Evolutionary conservation across 179 eudicot genomes (phyloP).

Genomic region (Nepenthes alata): DNA sequence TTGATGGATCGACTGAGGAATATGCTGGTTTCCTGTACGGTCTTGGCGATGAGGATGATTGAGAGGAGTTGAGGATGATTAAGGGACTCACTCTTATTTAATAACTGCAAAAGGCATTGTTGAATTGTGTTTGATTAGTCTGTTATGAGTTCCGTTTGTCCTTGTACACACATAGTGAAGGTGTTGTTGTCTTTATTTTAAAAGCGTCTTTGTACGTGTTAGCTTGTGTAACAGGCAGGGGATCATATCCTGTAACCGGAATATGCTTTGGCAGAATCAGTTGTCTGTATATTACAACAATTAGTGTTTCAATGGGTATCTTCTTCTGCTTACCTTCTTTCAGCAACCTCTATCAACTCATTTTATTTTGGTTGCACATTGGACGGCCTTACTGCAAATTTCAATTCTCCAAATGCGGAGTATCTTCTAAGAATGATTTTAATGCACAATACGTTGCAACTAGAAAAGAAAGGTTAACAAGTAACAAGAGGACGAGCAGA

Average conservation of each 20-base stretch:
- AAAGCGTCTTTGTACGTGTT: conserved; percentile 13
- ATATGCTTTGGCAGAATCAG: conserved; percentile 22
- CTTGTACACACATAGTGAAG: conserved; percentile 27
- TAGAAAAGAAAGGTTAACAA: too few relatives aligned
- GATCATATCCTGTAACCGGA: conserved; percentile 20
- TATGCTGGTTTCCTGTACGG: conserved; percentile 10
- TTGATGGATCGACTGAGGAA: conserved; percentile 34
- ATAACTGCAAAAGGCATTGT: too few relatives aligned
- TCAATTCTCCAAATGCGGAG: too few relatives aligned
- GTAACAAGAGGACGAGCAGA: too few relatives aligned
- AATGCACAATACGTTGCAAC: too few relatives aligned
- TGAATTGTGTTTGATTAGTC: conserved; percentile 1
- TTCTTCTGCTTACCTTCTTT: conserved; percentile 24
- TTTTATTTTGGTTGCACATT: too few relatives aligned
- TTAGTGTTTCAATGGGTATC: conserved; percentile 28
- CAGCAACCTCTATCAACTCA: background rate
- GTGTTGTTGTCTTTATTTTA: conserved; percentile 15
- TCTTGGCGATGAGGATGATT: conserved; percentile 6
- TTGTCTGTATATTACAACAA: conserved; percentile 33
- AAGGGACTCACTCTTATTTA: background rate
- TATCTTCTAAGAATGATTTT: too few relatives aligned
- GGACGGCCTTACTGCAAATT: too few relatives aligned
- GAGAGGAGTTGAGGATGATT: background rate
- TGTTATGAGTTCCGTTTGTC: conserved; percentile 18
- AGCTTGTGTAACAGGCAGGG: conserved; percentile 25